These are phyloP conservation scores for Scleroderma citrinum DNA, from an alignment of 768 basidiomycete species.

Conservation along the genomic window DNA sequence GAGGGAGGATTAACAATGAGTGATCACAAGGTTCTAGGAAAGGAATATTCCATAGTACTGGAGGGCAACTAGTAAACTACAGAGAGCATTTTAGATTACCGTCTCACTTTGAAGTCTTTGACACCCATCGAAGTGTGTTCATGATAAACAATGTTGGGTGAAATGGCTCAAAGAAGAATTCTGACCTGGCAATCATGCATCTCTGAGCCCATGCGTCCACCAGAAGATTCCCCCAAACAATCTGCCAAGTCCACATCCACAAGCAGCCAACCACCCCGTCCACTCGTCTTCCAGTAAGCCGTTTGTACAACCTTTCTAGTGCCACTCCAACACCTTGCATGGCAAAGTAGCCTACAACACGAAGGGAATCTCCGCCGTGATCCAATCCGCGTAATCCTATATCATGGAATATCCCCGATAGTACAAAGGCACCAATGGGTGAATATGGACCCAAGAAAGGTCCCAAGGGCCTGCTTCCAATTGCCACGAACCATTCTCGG, in stretches of 20 bases:
- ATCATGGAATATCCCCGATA: constrained; percentile 59
- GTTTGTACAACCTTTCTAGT: constrained; percentile 44
- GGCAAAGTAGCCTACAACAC: constrained; percentile 48
- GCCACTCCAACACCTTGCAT: constrained; percentile 49
- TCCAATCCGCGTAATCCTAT: constrained; percentile 55
- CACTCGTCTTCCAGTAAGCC: constrained; percentile 39
- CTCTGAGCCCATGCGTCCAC: constrained; percentile 37
- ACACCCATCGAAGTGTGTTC: no score
- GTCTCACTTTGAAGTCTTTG: no score
- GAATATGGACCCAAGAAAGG: constrained; percentile 41
- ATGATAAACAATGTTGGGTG: no score
- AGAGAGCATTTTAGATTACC: no score
- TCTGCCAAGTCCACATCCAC: constrained; percentile 47
- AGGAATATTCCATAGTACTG: no score
- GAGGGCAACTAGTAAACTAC: no score
- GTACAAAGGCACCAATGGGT: constrained; percentile 52
- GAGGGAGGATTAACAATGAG: no score
- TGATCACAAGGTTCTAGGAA: no score
- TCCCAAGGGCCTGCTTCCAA: constrained; percentile 42
- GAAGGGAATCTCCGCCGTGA: constrained; percentile 40
- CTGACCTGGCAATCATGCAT: background rate
- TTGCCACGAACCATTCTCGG: constrained; percentile 46
- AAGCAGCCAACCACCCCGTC: constrained; percentile 43
- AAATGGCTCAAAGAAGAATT: no score
- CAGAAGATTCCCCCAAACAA: constrained; percentile 42